phyloP scores from a whole-genome alignment of 495 filamentous ascomycete genomes.

The Chaetomium fimeti region DNA sequence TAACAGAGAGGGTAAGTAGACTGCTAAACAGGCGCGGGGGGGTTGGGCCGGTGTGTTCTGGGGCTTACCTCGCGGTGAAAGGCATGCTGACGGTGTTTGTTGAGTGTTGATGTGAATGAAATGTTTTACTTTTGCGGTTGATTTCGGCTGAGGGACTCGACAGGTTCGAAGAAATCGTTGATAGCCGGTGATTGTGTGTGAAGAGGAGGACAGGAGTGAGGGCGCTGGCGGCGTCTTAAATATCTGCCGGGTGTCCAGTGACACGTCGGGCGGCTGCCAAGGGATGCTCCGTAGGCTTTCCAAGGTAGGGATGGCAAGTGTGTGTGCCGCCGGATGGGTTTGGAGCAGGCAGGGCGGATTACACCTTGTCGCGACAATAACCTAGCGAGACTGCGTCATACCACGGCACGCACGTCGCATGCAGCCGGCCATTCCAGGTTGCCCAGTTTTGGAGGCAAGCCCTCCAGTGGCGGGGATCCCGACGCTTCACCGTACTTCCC shows the following conservation, averaged over 20 bases:
- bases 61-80: conserved; percentile 50
- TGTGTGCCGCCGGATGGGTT: background rate
- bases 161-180: background rate
- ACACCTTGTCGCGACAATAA: background rate
- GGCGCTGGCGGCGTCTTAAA: background rate
- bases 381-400: conserved; percentile 12
- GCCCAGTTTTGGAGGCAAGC: conserved; percentile 12
- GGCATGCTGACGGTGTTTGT: conserved; percentile 43
- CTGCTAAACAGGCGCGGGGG: background rate
- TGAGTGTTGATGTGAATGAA: background rate
- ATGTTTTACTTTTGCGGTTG: background rate
- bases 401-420: background rate
- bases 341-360: background rate
- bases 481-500: background rate
- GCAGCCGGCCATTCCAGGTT: background rate
- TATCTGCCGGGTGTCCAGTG: background rate
- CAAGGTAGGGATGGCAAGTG: background rate
- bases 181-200: background rate
- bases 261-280: conserved; percentile 1
- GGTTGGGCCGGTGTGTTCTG: background rate
- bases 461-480: background rate
- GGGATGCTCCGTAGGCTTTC: conserved; percentile 9
- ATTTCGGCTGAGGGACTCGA: background rate
- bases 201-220: background rate
- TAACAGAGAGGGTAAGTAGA: conserved; percentile 33